Base-by-base conservation (phyloP, 768 basidiomycete species). In the Termitomyces sp. region DNA sequence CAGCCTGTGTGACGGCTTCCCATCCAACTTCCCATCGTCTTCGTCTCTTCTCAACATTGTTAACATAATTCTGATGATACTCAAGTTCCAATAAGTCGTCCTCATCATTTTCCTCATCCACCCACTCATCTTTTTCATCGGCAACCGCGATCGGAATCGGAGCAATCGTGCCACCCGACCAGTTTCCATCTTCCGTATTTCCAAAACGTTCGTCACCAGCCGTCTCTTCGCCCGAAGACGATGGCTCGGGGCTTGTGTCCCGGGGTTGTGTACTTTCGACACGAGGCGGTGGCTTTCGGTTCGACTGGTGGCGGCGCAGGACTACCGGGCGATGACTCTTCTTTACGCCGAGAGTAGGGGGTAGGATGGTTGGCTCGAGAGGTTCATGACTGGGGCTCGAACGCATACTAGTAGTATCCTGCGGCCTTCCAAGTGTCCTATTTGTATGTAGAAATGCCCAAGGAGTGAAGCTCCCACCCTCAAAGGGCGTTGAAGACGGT, bases 191-290 rank as follows among this genome's bases (percentile, higher is more conserved):
- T 41, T 76, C 76, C 15, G 66, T 65, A 17, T 67, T 69, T 9
- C 72, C 72, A 54, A 69, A 72, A 30, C 60, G 59, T 24, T 74
- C 80, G 63, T 89, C 89, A 0, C 87, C 89, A 0, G 88, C 87
- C 1, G 86, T 90, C 68, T 89, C 88, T 65, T 91, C 89, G 1
- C 88, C 88, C 17, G 82, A 84, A 0, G 84, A 84, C 10, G 84
- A 85, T 44, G 81, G 78, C 70, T 90, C 89, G 0, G 87, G 88
- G 58, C 85, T 89, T 11, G 88, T 90, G 60, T 91, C 89, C 41
- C 88, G 72, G 7, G 89, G 88, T 62, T 90, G 88, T 0, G 89
- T 92, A 61, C 88, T 90, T 62, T 90, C 86, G 17, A 91, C 89
- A 12, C 89, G 76, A 10, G 87, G 88, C 1, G 89, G 89, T 1